A percentile compares a stretch with the other conserved stretches of the same genome.
These are phyloP conservation scores for Wickerhamiella dianesei DNA, from an alignment of 805 yeast genomes.

Conservation along the genomic window DNA sequence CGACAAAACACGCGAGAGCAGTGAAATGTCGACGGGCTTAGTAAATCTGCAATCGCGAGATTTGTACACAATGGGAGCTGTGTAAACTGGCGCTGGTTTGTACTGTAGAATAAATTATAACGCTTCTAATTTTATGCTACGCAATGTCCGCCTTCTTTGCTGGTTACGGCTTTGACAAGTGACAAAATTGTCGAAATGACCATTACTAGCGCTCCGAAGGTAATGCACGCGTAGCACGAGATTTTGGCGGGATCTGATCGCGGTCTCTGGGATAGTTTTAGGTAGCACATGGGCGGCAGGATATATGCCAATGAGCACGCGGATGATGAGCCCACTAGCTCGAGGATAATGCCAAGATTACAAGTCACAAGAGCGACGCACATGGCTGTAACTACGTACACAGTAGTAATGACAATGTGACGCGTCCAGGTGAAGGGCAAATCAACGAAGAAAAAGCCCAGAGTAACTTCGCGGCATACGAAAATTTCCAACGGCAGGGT, in stretches of 20 bases:
- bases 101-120: too few species aligned
- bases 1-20: too few species aligned
- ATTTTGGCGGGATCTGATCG: slow-evolving; percentile 29
- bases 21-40: too few species aligned
- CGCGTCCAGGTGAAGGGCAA: slow-evolving; percentile 19
- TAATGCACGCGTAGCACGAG: slow-evolving; percentile 47
- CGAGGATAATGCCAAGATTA: slow-evolving; percentile 77
- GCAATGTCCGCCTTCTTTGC: neutral
- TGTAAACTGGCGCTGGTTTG: too few species aligned
- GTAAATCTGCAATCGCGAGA: too few species aligned
- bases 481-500: slow-evolving; percentile 84
- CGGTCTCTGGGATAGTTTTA: slow-evolving; percentile 40
- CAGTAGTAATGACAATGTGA: slow-evolving; percentile 53
- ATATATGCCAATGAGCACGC: slow-evolving; percentile 90
- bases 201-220: slow-evolving; percentile 69
- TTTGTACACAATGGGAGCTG: too few species aligned
- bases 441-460: slow-evolving; percentile 38
- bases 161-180: slow-evolving; percentile 31
- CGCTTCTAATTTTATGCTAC: neutral
- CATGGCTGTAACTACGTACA: slow-evolving; percentile 57
- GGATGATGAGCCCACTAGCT: slow-evolving; percentile 82
- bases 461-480: slow-evolving; percentile 77
- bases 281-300: slow-evolving; percentile 72
- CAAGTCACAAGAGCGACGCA: slow-evolving; percentile 65
- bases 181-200: slow-evolving; percentile 69